phyloP scores from a whole-genome alignment of 805 yeast species.

The Monosporozyma servazzii region DNA sequence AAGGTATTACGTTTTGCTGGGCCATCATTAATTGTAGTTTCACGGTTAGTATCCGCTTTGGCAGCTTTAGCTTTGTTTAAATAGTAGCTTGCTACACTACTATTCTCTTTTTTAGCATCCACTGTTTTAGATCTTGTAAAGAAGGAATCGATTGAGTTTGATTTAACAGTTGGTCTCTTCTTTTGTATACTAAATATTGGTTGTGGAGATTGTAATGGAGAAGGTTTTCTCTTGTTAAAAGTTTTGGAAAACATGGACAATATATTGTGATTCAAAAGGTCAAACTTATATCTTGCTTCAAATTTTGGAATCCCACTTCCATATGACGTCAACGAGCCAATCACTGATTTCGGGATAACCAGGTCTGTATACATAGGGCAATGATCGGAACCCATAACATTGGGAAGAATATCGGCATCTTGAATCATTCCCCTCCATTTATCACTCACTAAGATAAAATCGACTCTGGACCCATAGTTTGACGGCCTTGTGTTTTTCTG shows the following conservation, averaged over 20 bases:
- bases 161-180: not conserved
- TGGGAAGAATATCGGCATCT: conserved; percentile 51
- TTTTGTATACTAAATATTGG: not conserved
- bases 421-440: conserved; percentile 27
- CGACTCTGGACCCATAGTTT: conserved; percentile 85
- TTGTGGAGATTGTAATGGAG: not conserved
- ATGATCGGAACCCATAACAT: conserved; percentile 81
- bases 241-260: conserved; percentile 29
- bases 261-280: conserved; percentile 30
- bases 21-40: not conserved
- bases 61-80: not conserved
- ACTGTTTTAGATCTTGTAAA: conserved; percentile 2
- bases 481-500: conserved; percentile 63
- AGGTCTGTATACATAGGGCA: conserved; percentile 82
- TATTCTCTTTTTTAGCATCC: not conserved
- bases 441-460: conserved; percentile 51
- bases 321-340: not conserved
- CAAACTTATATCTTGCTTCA: conserved; percentile 46
- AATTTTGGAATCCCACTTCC: conserved; percentile 31
- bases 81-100: not conserved
- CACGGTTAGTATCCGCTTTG: not conserved
- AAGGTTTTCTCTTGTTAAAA: not conserved
- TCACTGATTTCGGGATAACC: not conserved
- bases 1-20: not conserved
- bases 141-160: conserved; percentile 9